Evolutionary conservation across 352 stramenopile genomes (phyloP), one percentile per base, ranked within the genome.

Genomic region (Globisporangium polare): DNA sequence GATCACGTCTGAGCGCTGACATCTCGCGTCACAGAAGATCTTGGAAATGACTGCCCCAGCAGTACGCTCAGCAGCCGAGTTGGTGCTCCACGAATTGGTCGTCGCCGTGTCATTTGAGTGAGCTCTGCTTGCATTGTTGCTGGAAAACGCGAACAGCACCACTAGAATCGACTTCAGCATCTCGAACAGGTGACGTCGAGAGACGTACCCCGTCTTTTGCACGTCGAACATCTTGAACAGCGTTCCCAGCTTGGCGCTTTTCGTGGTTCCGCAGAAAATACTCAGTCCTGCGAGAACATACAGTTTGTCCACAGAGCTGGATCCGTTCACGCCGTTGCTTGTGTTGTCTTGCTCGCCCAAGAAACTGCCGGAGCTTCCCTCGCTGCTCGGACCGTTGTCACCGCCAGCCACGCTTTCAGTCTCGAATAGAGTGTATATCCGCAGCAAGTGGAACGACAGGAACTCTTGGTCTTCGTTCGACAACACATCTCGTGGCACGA

Each of bases 181-280:
- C 62, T 94, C 85, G 59, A 92, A 95, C 29, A 95, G 67, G 46
- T 87, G 81, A 1, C 86, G 78, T 0, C 86, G 79, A 20, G 78
- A 86, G 1, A 95, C 81, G 24, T 75, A 77, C 0, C 84, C 85
- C 46, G 86, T 73, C 13, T 74, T 67, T 8, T 88, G 84, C 2
- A 69, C 68, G 24, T 90, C 83, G 46, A 92, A 93, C 3, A 95
- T 62, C 52, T 87, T 90, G 56, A 96, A 97, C 13, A 96, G 57
- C 13, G 92, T 84, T 2, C 88, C 80, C 2, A 99, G 80, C 63
- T 99, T 99, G 2, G 80, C 82, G 67, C 92, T 98, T 67, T 99
- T 99, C 13, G 94, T 97, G 2, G 92, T 96, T 13, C 88, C 90
- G 59, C 92, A 98, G 45, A 99, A 89, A 18, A 99, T 81, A 53